A percentile compares a stretch with the other conserved stretches of the same genome.
Evolutionary conservation across 1,139 yeast species (phyloP).

Genomic region (Scheffersomyces cryptocercus): DNA sequence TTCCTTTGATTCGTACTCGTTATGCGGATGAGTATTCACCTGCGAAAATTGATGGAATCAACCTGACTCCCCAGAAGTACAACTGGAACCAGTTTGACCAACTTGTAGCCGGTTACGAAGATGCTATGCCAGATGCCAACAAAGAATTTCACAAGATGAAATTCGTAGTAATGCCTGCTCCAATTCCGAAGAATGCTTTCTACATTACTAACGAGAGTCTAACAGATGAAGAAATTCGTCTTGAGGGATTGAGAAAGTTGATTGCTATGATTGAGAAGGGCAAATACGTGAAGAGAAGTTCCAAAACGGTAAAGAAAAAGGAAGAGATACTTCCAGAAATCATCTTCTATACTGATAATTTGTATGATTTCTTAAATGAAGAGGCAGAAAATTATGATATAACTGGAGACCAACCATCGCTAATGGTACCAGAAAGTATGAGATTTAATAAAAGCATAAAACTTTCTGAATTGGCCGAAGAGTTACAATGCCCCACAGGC

Average conservation of each 20-base stretch:
- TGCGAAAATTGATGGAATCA: conserved; percentile 57
- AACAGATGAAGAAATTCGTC: conserved; percentile 77
- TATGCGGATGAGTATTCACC: conserved; percentile 70
- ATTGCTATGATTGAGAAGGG: conserved; percentile 68
- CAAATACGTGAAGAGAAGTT: conserved; percentile 45
- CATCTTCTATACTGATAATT: conserved; percentile 82
- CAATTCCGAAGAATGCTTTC: conserved; percentile 59
- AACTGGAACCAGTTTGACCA: conserved; percentile 96
- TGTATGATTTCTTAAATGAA: conserved; percentile 66
- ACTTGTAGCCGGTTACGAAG: conserved; percentile 85
- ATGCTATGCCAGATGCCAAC: conserved; percentile 57
- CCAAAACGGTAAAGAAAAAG: conserved; percentile 32
- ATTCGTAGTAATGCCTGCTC: conserved; percentile 80
- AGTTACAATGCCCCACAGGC: conserved; percentile 67
- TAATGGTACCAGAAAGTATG: conserved; percentile 35
- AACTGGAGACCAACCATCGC: conserved; percentile 36
- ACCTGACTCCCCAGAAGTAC: conserved; percentile 52
- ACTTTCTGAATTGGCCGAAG: conserved; percentile 54
- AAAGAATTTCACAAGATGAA: conserved; percentile 68
- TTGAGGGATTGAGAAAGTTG: conserved; percentile 81
- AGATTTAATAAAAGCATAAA: conserved; percentile 39
- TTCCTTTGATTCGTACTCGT: conserved; percentile 71
- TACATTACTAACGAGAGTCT: conserved; percentile 58
- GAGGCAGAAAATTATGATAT: conserved; percentile 36
- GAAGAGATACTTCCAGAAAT: conserved; percentile 72